Evolutionary conservation across 495 filamentous ascomycete genomes (phyloP).

Genomic region (Pyrenopolyporus hunteri): DNA sequence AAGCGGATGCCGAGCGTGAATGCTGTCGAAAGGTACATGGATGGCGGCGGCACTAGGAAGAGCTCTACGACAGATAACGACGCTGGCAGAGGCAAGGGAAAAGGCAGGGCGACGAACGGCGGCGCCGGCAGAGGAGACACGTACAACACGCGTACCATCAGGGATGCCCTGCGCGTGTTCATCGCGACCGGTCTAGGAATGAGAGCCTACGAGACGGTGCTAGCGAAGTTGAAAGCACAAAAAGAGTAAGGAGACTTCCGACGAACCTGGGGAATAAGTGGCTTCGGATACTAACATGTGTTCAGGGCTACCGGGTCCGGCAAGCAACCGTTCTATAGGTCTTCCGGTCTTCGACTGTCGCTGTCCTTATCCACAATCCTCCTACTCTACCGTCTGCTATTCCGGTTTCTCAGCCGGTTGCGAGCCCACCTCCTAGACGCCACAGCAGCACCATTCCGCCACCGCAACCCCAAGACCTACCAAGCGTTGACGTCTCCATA

Average conservation of each 20-base stretch:
- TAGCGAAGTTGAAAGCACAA: slow-evolving; percentile 49
- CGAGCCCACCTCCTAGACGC: slow-evolving; percentile 77
- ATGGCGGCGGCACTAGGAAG: slow-evolving; percentile 35
- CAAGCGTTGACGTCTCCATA: slow-evolving; percentile 76
- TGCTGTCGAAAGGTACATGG: slow-evolving; percentile 56
- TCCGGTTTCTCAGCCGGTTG: slow-evolving; percentile 85
- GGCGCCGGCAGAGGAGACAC: slow-evolving; percentile 56
- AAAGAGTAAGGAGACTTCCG: slow-evolving; percentile 46
- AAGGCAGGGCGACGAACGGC: slow-evolving; percentile 20
- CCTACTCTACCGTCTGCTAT: slow-evolving; percentile 84
- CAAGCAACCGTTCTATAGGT: slow-evolving; percentile 65
- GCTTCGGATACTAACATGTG: slow-evolving; percentile 8
- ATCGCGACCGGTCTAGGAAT: slow-evolving; percentile 69
- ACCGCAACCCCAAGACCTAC: slow-evolving; percentile 78
- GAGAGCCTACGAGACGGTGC: slow-evolving; percentile 71
- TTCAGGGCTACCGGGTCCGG: slow-evolving; percentile 23
- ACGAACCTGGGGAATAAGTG: not conserved
- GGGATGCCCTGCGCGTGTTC: slow-evolving; percentile 78
- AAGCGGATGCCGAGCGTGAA: slow-evolving; percentile 63
- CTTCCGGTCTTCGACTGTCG: slow-evolving; percentile 76
- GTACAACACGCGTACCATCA: slow-evolving; percentile 79
- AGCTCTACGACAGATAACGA: slow-evolving; percentile 17
- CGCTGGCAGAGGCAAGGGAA: slow-evolving; percentile 27
- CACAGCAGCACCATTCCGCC: slow-evolving; percentile 75
- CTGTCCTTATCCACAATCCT: slow-evolving; percentile 82